Conservation (phyloP, 352 stramenopile species). For the Phytophthora ramorum region DNA sequence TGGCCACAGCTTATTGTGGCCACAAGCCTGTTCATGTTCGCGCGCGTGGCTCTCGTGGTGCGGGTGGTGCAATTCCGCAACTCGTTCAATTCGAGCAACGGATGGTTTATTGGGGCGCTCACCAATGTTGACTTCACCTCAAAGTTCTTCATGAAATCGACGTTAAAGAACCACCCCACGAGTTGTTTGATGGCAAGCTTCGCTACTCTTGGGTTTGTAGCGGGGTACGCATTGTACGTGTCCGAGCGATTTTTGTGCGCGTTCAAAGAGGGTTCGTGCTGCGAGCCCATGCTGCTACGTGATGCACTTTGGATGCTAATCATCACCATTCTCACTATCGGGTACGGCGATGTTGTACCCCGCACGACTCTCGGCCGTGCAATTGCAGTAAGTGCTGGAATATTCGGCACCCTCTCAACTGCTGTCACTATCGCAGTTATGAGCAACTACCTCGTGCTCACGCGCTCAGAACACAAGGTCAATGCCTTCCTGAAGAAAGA, state of each 20-base stretch:
- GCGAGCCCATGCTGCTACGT: conserved; percentile 53
- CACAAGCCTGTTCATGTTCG: conserved; percentile 72
- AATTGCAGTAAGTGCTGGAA: conserved; percentile 55
- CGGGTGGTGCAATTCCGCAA: conserved; percentile 68
- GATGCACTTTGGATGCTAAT: conserved; percentile 74
- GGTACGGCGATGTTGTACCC: conserved; percentile 73
- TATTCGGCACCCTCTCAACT: conserved; percentile 63
- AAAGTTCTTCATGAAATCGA: conserved; percentile 81
- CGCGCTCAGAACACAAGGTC: conserved; percentile 81
- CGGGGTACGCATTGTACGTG: conserved; percentile 70
- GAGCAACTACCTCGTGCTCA: conserved; percentile 77
- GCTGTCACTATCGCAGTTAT: conserved; percentile 82
- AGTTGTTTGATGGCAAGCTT: conserved; percentile 56
- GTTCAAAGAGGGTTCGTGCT: conserved; percentile 62
- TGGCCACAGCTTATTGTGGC: conserved; percentile 68
- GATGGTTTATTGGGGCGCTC: conserved; percentile 80
- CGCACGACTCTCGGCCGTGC: conserved; percentile 54
- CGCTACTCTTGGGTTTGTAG: conserved; percentile 45
- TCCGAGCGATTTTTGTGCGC: conserved; percentile 79
- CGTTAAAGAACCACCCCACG: conserved; percentile 72
- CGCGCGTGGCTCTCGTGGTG: conserved; percentile 55
- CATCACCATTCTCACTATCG: conserved; percentile 79
- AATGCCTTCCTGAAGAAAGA: conserved; percentile 84
- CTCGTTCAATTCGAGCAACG: conserved; percentile 84
- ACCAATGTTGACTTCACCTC: conserved; percentile 82